Percentiles rank a stretch among this genome's conserved stretches.
Conservation (phyloP, 805 yeast genomes). For the Torulaspora gathmanii region DNA sequence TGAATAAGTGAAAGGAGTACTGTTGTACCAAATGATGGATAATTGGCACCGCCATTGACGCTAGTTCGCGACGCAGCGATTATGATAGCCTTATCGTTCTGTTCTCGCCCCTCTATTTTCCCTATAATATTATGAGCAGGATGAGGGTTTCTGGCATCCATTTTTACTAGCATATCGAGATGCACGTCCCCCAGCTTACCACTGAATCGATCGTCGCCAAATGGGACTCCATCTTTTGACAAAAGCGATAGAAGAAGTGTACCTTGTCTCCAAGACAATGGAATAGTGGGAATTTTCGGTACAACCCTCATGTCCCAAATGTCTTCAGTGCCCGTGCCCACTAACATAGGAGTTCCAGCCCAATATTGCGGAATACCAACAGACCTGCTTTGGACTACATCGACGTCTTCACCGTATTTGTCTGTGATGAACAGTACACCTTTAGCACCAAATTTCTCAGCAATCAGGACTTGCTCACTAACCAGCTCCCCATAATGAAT, state of each 20-base stretch:
- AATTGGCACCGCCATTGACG: constrained; percentile 65
- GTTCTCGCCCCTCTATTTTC: constrained; percentile 74
- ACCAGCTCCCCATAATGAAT: constrained; percentile 54
- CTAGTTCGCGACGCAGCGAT: constrained; percentile 84
- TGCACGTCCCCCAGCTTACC: constrained; percentile 19
- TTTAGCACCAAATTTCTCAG: constrained; percentile 51
- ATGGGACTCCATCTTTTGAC: constrained; percentile 27
- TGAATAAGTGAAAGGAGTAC: constrained; percentile 66
- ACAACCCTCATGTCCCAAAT: constrained; percentile 48
- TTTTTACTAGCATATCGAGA: constrained; percentile 37
- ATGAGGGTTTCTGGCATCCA: constrained; percentile 51
- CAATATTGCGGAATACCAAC: constrained; percentile 55
- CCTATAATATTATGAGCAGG: constrained; percentile 77
- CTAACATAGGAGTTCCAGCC: constrained; percentile 76
- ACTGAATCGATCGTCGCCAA: constrained; percentile 23
- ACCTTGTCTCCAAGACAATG: constrained; percentile 74
- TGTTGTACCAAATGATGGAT: constrained; percentile 71
- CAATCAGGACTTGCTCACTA: constrained; percentile 49
- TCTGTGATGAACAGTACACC: constrained; percentile 67
- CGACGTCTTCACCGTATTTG: constrained; percentile 33
- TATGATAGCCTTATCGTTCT: constrained; percentile 62
- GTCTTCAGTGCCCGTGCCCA: constrained; percentile 50
- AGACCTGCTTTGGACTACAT: constrained; percentile 38
- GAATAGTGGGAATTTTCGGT: constrained; percentile 71
- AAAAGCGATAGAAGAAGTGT: constrained; percentile 34